Evolutionary conservation across 257 asterid species (phyloP).

Genomic region (Sherardia arvensis): DNA sequence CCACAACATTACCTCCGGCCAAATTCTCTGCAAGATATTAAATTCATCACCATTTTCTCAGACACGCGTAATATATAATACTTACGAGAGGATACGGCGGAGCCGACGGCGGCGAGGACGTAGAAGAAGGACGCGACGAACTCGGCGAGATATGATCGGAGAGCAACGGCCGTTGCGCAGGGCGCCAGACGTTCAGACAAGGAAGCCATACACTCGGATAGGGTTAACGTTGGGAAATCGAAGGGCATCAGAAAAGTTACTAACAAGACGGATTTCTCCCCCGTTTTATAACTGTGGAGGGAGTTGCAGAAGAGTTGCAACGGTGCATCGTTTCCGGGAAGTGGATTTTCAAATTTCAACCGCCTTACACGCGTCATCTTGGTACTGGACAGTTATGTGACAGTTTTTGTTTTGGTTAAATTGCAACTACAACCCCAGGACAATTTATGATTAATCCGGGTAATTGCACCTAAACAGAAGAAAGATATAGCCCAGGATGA

Average conservation of each 20-base stretch:
- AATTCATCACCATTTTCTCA: too few species aligned
- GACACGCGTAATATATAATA: too few species aligned
- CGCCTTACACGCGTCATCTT: slow-evolving; percentile 15
- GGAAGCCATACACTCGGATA: slow-evolving; percentile 41
- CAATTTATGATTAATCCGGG: neutral
- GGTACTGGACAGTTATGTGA: too few species aligned
- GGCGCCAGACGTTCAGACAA: slow-evolving; percentile 53
- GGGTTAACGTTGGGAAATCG: neutral
- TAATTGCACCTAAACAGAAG: too few species aligned
- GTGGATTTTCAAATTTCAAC: slow-evolving; percentile 35
- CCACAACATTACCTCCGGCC: slow-evolving; percentile 14
- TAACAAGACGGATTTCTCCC: neutral
- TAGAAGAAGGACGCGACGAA: slow-evolving; percentile 75
- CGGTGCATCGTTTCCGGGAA: slow-evolving; percentile 13
- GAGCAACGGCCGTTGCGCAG: slow-evolving; percentile 47
- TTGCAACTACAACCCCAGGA: too few species aligned
- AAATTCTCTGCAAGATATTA: slow-evolving; percentile 46
- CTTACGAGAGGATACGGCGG: slow-evolving; percentile 54
- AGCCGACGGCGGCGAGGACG: slow-evolving; percentile 69
- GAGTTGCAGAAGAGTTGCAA: slow-evolving; percentile 24
- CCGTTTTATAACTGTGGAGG: slow-evolving; percentile 10
- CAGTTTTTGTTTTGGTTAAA: neutral
- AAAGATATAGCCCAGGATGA: too few species aligned
- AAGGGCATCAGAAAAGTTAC: neutral
- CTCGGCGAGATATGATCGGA: slow-evolving; percentile 81